These are phyloP conservation scores for Linderina pennispora DNA, from an alignment of 192 early-diverging fungal species.

Conservation along the genomic window DNA sequence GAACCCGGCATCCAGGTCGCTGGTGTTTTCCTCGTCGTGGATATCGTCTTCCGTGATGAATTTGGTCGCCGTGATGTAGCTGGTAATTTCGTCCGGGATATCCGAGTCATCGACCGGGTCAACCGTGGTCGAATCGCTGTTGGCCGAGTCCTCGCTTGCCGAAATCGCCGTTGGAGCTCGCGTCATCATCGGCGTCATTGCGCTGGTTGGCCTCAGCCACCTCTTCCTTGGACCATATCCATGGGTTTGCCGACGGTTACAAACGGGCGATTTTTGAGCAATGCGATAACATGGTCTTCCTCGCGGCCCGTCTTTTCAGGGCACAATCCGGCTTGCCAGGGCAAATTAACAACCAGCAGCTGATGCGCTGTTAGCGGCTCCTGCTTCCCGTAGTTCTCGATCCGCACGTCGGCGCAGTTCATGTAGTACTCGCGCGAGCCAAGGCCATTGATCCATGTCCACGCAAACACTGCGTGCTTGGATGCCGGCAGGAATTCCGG, in stretches of 20 bases:
- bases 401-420: slow-evolving; percentile 60
- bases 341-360: slow-evolving; percentile 43
- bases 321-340: slow-evolving; percentile 18
- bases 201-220: not conserved
- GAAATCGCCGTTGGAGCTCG: slow-evolving; percentile 4
- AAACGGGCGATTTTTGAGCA: slow-evolving; percentile 37
- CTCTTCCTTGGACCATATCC: slow-evolving; percentile 8
- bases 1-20: slow-evolving; percentile 27
- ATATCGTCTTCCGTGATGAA: slow-evolving; percentile 24
- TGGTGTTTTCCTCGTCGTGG: slow-evolving; percentile 3
- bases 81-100: slow-evolving; percentile 26
- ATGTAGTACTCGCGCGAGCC: slow-evolving; percentile 62
- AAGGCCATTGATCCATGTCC: slow-evolving; percentile 61
- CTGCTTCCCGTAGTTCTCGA: slow-evolving; percentile 44
- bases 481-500: slow-evolving; percentile 50
- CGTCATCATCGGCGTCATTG: not conserved
- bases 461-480: slow-evolving; percentile 51
- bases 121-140: not conserved
- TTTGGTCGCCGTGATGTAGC: slow-evolving; percentile 27
- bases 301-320: slow-evolving; percentile 34
- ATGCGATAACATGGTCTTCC: slow-evolving; percentile 20
- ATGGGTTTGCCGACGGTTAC: slow-evolving; percentile 30
- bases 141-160: slow-evolving; percentile 23
- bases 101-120: not conserved
- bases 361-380: slow-evolving; percentile 39